phyloP scores from a whole-genome alignment of 176 grass and related monocot species.

The Lolium rigidum region DNA sequence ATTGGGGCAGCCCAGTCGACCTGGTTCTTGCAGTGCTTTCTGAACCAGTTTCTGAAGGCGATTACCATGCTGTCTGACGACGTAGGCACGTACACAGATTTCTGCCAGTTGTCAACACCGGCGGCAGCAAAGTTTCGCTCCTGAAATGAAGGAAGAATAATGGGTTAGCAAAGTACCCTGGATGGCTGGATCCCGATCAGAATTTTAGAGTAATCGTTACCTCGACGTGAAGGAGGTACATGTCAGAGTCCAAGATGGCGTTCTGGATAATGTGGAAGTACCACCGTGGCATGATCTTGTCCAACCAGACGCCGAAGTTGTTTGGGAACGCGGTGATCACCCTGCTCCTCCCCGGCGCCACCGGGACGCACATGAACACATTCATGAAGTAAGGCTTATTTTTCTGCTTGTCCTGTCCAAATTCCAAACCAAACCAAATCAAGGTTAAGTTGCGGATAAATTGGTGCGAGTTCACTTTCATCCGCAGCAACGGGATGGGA shows the following conservation, averaged over 20 bases:
- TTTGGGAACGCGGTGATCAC: slow-evolving; percentile 65
- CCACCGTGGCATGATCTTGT: slow-evolving; percentile 71
- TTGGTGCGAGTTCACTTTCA: too few relatives aligned
- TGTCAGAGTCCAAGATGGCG: slow-evolving; percentile 80
- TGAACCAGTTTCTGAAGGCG: slow-evolving; percentile 89
- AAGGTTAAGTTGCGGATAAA: not conserved
- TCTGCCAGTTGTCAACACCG: slow-evolving; percentile 71
- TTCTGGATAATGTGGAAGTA: slow-evolving; percentile 57
- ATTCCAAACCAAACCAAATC: not conserved
- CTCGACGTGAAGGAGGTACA: slow-evolving; percentile 87
- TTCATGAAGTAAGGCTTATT: slow-evolving; percentile 39
- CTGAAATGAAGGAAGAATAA: slow-evolving; percentile 34
- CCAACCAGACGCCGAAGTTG: slow-evolving; percentile 61
- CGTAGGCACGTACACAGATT: slow-evolving; percentile 77
- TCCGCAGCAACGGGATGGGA: not conserved
- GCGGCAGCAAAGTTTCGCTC: slow-evolving; percentile 60
- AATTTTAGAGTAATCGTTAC: slow-evolving; percentile 31
- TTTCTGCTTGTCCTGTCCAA: slow-evolving; percentile 31
- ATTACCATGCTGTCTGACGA: slow-evolving; percentile 73
- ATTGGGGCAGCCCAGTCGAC: slow-evolving; percentile 55
- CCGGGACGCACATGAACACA: slow-evolving; percentile 75
- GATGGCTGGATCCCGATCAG: not conserved
- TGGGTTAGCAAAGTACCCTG: not conserved
- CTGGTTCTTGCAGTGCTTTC: slow-evolving; percentile 64
- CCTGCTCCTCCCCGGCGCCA: slow-evolving; percentile 74